A percentile compares a stretch with the other conserved stretches of the same genome.
Evolutionary conservation across 352 stramenopile species (phyloP).

Genomic region (Globisporangium recalcitrans): DNA sequence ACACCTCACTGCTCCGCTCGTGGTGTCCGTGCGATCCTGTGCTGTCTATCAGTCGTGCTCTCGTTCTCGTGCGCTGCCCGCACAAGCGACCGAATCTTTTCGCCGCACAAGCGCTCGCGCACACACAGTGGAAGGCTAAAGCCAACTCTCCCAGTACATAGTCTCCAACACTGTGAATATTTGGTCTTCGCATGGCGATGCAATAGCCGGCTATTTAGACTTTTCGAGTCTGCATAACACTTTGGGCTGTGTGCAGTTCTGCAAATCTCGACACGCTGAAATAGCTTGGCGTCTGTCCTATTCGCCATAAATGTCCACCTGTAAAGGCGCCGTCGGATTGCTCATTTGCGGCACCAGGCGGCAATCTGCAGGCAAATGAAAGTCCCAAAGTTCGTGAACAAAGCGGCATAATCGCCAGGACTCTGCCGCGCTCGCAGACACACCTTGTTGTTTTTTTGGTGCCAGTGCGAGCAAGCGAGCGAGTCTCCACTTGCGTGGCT

Average conservation of each 20-base stretch:
- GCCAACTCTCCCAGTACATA: background rate
- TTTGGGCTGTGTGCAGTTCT: background rate
- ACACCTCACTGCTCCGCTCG: background rate
- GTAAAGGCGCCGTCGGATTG: background rate
- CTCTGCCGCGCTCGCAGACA: background rate
- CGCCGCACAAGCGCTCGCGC: background rate
- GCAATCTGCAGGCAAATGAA: background rate
- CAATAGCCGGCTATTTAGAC: background rate
- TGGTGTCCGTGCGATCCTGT: background rate
- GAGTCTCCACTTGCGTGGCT: background rate
- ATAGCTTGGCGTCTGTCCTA: background rate
- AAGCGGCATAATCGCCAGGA: background rate
- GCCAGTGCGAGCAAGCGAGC: background rate
- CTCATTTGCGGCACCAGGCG: background rate
- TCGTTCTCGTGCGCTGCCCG: background rate
- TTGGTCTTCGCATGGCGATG: too few relatives aligned
- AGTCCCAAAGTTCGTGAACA: too few relatives aligned
- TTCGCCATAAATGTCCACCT: background rate
- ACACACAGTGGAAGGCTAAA: background rate
- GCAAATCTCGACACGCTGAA: background rate
- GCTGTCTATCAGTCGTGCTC: background rate
- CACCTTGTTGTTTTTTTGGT: too few relatives aligned
- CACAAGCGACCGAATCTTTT: background rate
- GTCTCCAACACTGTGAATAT: background rate
- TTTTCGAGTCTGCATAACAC: background rate